phyloP scores from a whole-genome alignment of 176 grass and related monocot species.

The Areca catechu region DNA sequence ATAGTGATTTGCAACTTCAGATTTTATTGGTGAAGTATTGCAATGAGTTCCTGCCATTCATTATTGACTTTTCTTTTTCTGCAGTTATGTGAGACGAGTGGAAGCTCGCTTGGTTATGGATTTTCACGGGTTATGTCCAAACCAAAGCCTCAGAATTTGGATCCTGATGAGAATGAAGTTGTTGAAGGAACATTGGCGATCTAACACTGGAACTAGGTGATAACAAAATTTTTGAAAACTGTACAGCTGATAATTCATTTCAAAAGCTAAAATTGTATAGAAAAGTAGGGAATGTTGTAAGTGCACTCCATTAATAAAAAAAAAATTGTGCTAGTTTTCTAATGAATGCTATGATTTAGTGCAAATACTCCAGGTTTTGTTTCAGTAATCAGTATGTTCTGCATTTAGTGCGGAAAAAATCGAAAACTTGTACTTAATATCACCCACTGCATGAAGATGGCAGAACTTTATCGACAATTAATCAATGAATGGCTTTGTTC shows the following conservation, averaged over 20 bases:
- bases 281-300: slow-evolving; percentile 8
- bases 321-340: too few species aligned
- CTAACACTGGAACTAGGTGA: slow-evolving; percentile 9
- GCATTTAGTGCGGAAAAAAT: too few species aligned
- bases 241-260: slow-evolving; percentile 29
- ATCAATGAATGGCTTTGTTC: too few species aligned
- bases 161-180: slow-evolving; percentile 55
- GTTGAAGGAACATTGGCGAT: slow-evolving; percentile 63
- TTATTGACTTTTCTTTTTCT: slow-evolving; percentile 1
- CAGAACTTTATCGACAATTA: too few species aligned
- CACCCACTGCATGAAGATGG: too few species aligned
- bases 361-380: too few species aligned
- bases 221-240: slow-evolving; percentile 14
- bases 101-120: slow-evolving; percentile 87
- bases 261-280: slow-evolving; percentile 27
- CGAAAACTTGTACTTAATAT: too few species aligned
- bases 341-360: too few species aligned
- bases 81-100: slow-evolving; percentile 60
- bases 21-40: neutral
- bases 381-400: too few species aligned
- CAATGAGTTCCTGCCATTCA: slow-evolving; percentile 10
- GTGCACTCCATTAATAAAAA: too few species aligned
- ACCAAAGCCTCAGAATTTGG: slow-evolving; percentile 30
- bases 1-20: too few species aligned
- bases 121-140: slow-evolving; percentile 60